Evolutionary conservation across 495 filamentous ascomycete species (phyloP).

Genomic region (Glonium stellatum): DNA sequence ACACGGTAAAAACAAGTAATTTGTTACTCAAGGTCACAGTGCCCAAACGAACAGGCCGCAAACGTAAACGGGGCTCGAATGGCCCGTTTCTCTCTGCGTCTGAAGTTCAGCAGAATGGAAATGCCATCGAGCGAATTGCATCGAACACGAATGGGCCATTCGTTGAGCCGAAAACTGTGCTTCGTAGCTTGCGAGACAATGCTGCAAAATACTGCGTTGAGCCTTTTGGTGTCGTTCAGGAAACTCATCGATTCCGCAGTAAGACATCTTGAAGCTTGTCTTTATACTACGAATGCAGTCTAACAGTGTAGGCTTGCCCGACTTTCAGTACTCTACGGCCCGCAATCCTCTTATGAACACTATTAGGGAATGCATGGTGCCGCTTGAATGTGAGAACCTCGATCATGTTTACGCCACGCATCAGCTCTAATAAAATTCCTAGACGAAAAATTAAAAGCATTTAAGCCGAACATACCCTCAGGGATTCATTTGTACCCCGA

Average conservation of each 20-base stretch:
- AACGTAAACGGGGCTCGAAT: constrained; percentile 65
- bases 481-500: constrained; percentile 50
- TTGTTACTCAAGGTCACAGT: constrained; percentile 79
- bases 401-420: neutral
- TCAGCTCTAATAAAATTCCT: too few species aligned
- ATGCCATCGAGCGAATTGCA: neutral
- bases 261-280: constrained; percentile 8
- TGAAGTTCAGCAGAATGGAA: constrained; percentile 10
- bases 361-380: constrained; percentile 56
- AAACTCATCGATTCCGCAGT: constrained; percentile 85
- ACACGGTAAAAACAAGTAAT: constrained; percentile 64
- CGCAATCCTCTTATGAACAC: constrained; percentile 56
- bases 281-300: neutral
- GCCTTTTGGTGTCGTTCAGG: constrained; percentile 61
- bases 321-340: constrained; percentile 68
- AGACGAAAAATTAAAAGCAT: neutral
- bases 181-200: constrained; percentile 67
- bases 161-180: constrained; percentile 32
- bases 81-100: constrained; percentile 50
- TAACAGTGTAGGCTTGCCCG: constrained; percentile 43
- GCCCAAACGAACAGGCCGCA: constrained; percentile 78
- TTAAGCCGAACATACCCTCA: constrained; percentile 35
- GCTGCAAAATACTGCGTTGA: constrained; percentile 60
- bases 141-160: neutral
- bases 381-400: constrained; percentile 51